Base-by-base conservation (phyloP, 2,329 filamentous ascomycete genomes). In the Venturiaceae sp. region DNA sequence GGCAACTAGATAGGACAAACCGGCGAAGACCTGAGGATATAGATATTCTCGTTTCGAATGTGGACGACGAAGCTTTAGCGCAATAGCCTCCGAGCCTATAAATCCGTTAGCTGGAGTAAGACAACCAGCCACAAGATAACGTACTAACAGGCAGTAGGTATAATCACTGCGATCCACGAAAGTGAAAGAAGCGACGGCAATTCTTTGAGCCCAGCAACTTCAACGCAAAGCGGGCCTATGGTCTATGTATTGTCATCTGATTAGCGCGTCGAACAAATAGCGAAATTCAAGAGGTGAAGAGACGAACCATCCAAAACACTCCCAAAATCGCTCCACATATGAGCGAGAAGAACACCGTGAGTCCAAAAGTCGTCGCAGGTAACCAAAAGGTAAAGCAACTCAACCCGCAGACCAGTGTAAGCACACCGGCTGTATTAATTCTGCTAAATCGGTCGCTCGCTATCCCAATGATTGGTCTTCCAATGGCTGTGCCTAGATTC, bases 291-390 rank as follows among this genome's bases (percentile, higher is more conserved):
- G 60, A 72, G n/a, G n/a, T n/a, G n/a, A n/a, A n/a, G n/a, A n/a
- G n/a, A n/a, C n/a, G n/a, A n/a, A n/a, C 71, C 66, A 74, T 74
- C 76, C 77, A 81, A 61, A 78, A 79, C 0, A 75, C 71, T 0
- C 79, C 78, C 30, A 77, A 64, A 7, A 76, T 72, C 5, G 72
- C 71, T 2, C 78, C 78, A 56, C 67, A 67, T 0, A 76, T 33
- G 8, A 80, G 61, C 0, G 71, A 70, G 60, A 77, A 79, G 58
- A 79, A 69, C 1, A 77, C 63, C 1, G 74, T 65, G 8, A 77
- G 62, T 1, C 69, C 76, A 57, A 71, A 79, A 5, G 66, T 69
- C 2, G 64, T 69, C 3, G 75, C 72, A 3, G 75, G 75, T 1
- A 78, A 66, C 78, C 79, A 81, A 23, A 80, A 67, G 0, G 68